Evolutionary conservation across 768 basidiomycete genomes (phyloP).

Genomic region (Trametes punicea): DNA sequence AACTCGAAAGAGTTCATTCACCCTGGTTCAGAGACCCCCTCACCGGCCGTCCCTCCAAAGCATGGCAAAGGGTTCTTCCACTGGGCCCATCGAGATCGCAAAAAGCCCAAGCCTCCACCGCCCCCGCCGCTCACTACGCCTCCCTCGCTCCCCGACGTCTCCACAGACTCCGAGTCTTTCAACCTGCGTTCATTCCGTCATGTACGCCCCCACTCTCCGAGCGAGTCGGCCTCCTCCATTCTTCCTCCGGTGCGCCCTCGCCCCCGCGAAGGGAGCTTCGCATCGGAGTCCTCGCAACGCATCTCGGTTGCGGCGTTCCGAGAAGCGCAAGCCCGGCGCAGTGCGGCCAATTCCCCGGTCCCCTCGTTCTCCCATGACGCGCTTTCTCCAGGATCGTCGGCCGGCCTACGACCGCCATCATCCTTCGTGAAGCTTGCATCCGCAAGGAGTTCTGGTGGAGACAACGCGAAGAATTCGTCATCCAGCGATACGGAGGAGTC

Average conservation of each 20-base stretch:
- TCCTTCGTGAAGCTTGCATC: conserved; percentile 18
- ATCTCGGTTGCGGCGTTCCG: conserved; percentile 82
- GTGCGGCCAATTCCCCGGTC: conserved; percentile 56
- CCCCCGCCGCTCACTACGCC: conserved; percentile 22
- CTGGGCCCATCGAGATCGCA: conserved; percentile 46
- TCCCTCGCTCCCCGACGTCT: conserved; percentile 22
- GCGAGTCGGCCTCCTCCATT: conserved; percentile 30
- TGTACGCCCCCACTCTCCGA: conserved; percentile 46
- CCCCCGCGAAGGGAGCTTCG: conserved; percentile 54
- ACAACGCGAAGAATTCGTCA: background rate
- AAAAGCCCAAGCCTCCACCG: conserved; percentile 35
- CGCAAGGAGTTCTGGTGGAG: conserved; percentile 1
- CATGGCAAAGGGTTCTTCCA: conserved; percentile 35
- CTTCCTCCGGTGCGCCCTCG: conserved; percentile 32
- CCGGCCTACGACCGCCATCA: conserved; percentile 24
- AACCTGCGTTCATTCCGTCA: conserved; percentile 76
- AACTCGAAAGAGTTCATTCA: conserved; percentile 13
- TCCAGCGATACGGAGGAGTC: conserved; percentile 34
- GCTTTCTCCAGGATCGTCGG: conserved; percentile 10
- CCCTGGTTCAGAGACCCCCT: conserved; percentile 1
- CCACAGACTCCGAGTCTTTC: conserved; percentile 44
- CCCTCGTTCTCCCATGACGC: conserved; percentile 38
- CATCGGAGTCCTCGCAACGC: conserved; percentile 66
- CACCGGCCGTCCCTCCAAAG: conserved; percentile 27
- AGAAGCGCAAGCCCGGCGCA: conserved; percentile 69